Conservation (phyloP, 1,284 basidiomycete genomes). For the Moesziomyces sp. region DNA sequence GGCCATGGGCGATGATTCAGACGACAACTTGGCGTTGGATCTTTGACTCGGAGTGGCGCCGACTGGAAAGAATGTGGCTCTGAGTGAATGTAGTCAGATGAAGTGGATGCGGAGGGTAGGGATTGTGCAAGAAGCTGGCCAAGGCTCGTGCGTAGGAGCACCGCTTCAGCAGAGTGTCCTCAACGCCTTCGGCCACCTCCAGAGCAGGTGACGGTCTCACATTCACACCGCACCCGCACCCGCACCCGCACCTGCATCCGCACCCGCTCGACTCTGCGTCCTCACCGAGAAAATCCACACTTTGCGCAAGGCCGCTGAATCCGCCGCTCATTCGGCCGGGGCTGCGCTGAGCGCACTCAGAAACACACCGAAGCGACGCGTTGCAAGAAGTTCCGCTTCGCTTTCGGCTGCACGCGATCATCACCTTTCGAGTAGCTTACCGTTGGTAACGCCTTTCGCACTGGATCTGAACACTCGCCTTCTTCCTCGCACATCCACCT, state of each 20-base stretch:
- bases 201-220: not conserved
- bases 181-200: not conserved
- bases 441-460: too few relatives aligned
- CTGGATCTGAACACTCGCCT: too few relatives aligned
- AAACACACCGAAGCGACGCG: not conserved
- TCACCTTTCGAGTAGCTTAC: not conserved
- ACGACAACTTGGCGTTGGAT: not conserved
- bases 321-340: constrained; percentile 12
- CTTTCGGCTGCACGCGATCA: constrained; percentile 11
- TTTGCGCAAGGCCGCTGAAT: not conserved
- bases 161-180: not conserved
- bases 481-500: too few relatives aligned
- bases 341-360: not conserved
- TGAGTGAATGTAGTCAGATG: not conserved
- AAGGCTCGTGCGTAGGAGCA: constrained; percentile 30
- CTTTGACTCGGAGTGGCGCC: not conserved
- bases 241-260: too few relatives aligned
- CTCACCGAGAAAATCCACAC: too few relatives aligned
- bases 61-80: not conserved
- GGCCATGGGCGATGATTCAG: not conserved
- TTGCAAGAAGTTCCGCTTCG: not conserved
- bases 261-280: too few relatives aligned
- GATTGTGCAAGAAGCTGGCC: not conserved
- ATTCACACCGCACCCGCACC: not conserved
- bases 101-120: not conserved